Evolutionary conservation across 140 eudicot genomes (phyloP), one percentile per base, ranked within the genome.

Genomic region (Ambrosia hybrid): DNA sequence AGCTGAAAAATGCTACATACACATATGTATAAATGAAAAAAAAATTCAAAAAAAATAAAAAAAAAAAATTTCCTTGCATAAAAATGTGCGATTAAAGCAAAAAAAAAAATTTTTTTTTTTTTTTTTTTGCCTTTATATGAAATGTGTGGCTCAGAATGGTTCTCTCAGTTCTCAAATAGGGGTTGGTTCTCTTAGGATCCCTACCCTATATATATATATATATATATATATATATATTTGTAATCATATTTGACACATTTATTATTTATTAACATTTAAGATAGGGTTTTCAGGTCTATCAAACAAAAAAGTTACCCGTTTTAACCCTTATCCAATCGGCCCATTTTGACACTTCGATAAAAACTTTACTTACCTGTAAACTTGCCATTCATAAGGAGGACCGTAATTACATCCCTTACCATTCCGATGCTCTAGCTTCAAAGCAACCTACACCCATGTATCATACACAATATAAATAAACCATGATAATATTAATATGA

Each of bases 301-400:
- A 7, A 41, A 41, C 46, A 26, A 13, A 58, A 58, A 58, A 58
- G 2, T 3, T 58, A 30, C 65, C 65, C 65, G 11, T 51, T 51
- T 51, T 10, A n/a, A 51, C 56, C 56, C 14, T 30, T 59, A 59
- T 5, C 30, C 41, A 62, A 36, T 10, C 67, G 12, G 51, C 21
- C 14, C 21, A 62, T 5, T 30, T 59, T n/a, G 15, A 30, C 16
- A 7, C 39, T 59, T 3, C 12, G 6, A 56, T 6, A 41, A 17
- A 64, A 48, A 48, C 21, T 6, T 51, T 17, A 3, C 48, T 7
- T 76, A 85, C 90, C 75, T 82, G 57, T 85, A 85, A 57, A 85
- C 90, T 70, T 82, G 87, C 90, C 90, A 85, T 61, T 85, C 90
- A 10, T 78, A 73, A 46, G 87, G 90, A 62, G 90, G 90, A 51